These are phyloP conservation scores for Pyronema omphalodes DNA, from an alignment of 495 filamentous ascomycete species.

Conservation along the genomic window DNA sequence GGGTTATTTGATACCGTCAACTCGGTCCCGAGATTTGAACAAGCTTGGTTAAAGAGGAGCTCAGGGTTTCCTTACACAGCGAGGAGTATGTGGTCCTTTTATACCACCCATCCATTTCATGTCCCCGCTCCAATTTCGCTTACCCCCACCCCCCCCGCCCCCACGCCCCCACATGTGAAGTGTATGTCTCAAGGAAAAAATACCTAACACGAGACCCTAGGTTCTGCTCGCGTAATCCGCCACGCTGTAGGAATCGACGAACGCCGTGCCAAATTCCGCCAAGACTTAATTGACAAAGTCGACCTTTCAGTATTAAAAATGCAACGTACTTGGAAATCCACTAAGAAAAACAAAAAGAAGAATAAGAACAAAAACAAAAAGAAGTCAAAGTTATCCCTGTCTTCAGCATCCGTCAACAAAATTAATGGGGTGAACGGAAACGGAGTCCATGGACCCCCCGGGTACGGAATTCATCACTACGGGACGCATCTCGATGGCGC, in stretches of 20 bases:
- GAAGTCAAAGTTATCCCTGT: neutral
- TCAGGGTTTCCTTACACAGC: conserved; percentile 71
- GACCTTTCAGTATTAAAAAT: conserved; percentile 2
- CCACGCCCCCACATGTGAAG: too few relatives aligned
- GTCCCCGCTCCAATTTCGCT: neutral
- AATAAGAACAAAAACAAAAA: neutral
- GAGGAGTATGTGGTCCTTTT: conserved; percentile 29
- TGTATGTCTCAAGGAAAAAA: too few relatives aligned
- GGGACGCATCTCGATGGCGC: neutral
- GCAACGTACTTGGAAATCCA: conserved; percentile 8
- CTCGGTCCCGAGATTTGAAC: conserved; percentile 63
- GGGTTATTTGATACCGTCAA: conserved; percentile 66
- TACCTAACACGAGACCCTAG: neutral
- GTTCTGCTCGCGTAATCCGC: conserved; percentile 30
- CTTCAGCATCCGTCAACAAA: neutral
- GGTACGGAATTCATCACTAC: conserved; percentile 3
- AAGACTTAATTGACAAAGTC: conserved; percentile 20
- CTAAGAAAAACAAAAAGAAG: neutral
- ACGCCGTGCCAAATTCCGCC: conserved; percentile 46
- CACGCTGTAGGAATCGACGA: conserved; percentile 70
- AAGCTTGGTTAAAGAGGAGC: conserved; percentile 60
- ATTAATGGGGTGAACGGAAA: neutral
- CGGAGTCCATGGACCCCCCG: neutral
- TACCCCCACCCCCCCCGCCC: neutral
- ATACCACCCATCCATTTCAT: neutral